phyloP scores from a whole-genome alignment of 2,329 filamentous ascomycete species.

The Pyrenochaeta sp. region DNA sequence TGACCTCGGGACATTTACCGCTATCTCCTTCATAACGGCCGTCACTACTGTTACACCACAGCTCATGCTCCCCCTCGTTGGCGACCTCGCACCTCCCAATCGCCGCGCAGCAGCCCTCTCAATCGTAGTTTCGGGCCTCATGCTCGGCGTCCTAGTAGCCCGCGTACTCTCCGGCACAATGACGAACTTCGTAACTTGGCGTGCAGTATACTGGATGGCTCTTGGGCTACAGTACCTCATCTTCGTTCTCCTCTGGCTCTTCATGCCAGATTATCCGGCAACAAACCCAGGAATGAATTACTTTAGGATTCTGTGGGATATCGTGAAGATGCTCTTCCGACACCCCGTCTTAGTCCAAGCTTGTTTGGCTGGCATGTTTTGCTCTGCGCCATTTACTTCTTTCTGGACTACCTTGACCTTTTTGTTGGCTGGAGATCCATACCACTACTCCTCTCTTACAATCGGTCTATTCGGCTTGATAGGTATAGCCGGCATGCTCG shows the following conservation, averaged over 20 bases:
- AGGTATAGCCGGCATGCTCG: conserved; percentile 72
- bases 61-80: conserved; percentile 79
- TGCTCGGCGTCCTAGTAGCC: conserved; percentile 79
- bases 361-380: conserved; percentile 71
- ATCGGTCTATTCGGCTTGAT: conserved; percentile 84
- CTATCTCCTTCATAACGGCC: conserved; percentile 76
- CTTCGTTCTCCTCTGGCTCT: conserved; percentile 70
- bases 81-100: conserved; percentile 75
- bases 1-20: conserved; percentile 70
- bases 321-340: conserved; percentile 68
- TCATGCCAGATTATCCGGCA: conserved; percentile 82
- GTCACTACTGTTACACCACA: conserved; percentile 80
- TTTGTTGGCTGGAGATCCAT: conserved; percentile 74
- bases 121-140: conserved; percentile 77
- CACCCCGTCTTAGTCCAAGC: conserved; percentile 76
- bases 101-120: conserved; percentile 74
- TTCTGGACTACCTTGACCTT: conserved; percentile 85
- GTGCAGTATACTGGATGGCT: conserved; percentile 80
- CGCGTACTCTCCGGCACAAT: conserved; percentile 79
- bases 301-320: conserved; percentile 69
- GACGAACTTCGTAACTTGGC: conserved; percentile 77
- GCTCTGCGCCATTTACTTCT: conserved; percentile 68
- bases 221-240: conserved; percentile 76
- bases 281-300: conserved; percentile 76
- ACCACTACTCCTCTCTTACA: conserved; percentile 69